Percentiles rank a stretch among this genome's conserved stretches.
These are phyloP conservation scores for Cutaneotrichosporon sp. DNA, from an alignment of 1,284 basidiomycete genomes.

Conservation along the genomic window DNA sequence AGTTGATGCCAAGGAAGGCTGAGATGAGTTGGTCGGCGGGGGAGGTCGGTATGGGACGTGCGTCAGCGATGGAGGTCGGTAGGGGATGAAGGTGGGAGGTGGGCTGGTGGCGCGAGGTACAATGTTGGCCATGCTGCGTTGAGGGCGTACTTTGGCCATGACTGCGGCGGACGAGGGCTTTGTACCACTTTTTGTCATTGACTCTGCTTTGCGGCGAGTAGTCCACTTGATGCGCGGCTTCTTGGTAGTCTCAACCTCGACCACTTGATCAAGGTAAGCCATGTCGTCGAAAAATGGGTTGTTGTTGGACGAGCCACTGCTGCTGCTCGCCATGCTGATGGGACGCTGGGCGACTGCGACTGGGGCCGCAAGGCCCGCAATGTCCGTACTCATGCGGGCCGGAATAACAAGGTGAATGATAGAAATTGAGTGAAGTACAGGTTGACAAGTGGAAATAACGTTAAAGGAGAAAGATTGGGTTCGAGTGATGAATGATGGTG, in stretches of 20 bases:
- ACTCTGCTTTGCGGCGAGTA: background rate
- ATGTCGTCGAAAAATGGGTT: conserved; percentile 5
- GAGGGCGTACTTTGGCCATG: background rate
- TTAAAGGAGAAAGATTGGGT: background rate
- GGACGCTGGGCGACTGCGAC: no score
- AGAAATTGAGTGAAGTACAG: background rate
- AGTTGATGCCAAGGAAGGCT: background rate
- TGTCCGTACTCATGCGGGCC: background rate
- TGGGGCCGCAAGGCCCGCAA: background rate
- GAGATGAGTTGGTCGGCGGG: background rate
- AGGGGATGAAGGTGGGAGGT: background rate
- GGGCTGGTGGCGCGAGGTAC: background rate
- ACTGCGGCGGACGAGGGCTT: background rate
- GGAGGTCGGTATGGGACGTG: background rate
- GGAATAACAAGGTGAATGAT: background rate
- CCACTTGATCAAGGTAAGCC: conserved; percentile 9
- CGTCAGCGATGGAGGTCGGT: background rate
- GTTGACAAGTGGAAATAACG: background rate
- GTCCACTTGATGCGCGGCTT: conserved; percentile 2
- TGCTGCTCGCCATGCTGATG: background rate
- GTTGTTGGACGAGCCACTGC: conserved; percentile 1
- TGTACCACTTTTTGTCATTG: background rate
- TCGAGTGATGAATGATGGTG: background rate
- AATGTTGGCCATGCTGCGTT: background rate
- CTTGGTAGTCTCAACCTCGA: background rate